Percentiles rank a stretch among this genome's conserved stretches.
Evolutionary conservation across 2,329 filamentous ascomycete species (phyloP).

Genomic region (Xylariaceae sp.): DNA sequence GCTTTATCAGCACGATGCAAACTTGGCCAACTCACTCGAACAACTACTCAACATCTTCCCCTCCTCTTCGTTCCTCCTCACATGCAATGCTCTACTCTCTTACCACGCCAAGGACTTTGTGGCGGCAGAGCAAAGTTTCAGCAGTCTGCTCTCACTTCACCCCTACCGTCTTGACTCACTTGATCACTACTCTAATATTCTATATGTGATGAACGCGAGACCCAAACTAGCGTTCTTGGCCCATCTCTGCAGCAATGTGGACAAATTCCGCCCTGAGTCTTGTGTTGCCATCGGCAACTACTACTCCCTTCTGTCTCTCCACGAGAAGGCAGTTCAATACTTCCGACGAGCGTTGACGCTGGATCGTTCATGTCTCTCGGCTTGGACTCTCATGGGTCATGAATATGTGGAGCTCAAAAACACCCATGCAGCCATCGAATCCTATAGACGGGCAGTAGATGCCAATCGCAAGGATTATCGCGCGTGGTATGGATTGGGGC

Average conservation of each 20-base stretch:
- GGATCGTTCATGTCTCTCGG: conserved; percentile 84
- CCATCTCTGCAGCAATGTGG: conserved; percentile 81
- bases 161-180: conserved; percentile 75
- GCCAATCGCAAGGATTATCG: conserved; percentile 94
- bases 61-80: conserved; percentile 80
- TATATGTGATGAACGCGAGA: conserved; percentile 84
- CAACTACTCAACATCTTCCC: conserved; percentile 83
- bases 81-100: conserved; percentile 78
- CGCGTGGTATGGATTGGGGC: conserved; percentile 94
- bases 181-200: conserved; percentile 94
- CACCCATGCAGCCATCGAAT: conserved; percentile 95
- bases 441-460: conserved; percentile 90
- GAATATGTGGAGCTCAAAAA: conserved; percentile 99
- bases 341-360: conserved; percentile 89
- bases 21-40: conserved; percentile 67
- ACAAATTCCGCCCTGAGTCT: conserved; percentile 94
- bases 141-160: conserved; percentile 73
- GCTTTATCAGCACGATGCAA: conserved; percentile 77
- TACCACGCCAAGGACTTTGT: conserved; percentile 86
- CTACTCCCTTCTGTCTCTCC: conserved; percentile 87
- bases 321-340: conserved; percentile 97
- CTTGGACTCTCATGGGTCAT: conserved; percentile 98
- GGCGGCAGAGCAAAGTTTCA: conserved; percentile 61
- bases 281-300: conserved; percentile 97
- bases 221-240: conserved; percentile 91